These are phyloP conservation scores for Cenchrus purpureus DNA, from an alignment of 176 grass and related monocot genomes.

Conservation along the genomic window DNA sequence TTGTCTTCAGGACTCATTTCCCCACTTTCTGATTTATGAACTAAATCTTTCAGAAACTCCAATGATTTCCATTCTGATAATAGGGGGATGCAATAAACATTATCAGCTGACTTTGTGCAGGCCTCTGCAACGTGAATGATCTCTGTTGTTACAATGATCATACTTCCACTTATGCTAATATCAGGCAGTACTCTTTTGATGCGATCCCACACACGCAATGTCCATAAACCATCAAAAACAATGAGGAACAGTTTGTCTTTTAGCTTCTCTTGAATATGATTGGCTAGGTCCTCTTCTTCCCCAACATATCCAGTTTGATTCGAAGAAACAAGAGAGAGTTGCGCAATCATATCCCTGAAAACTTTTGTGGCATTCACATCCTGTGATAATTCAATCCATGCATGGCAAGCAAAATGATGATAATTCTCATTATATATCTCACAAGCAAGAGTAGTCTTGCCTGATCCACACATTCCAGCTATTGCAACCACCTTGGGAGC, in stretches of 20 bases:
- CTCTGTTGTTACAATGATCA: neutral
- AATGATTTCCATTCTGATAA: neutral
- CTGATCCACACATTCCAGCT: neutral
- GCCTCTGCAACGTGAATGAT: neutral
- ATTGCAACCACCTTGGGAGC: neutral
- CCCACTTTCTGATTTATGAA: neutral
- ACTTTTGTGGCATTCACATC: neutral
- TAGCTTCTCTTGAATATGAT: neutral
- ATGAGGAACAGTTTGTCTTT: neutral
- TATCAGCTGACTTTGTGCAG: neutral
- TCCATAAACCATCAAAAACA: conserved; percentile 6
- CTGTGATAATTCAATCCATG: neutral
- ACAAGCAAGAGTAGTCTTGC: neutral
- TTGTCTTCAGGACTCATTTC: neutral
- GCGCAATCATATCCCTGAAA: neutral
- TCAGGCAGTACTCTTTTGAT: neutral
- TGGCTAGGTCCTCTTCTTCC: neutral
- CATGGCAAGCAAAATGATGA: neutral
- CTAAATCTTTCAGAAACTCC: neutral
- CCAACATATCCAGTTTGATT: neutral
- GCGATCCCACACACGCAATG: neutral
- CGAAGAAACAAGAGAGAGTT: neutral
- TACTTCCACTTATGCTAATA: neutral
- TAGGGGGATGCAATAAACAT: neutral
- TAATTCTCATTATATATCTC: neutral